Base-by-base conservation (phyloP, 306 rosid species). In the Casuarina equisetifolia region DNA sequence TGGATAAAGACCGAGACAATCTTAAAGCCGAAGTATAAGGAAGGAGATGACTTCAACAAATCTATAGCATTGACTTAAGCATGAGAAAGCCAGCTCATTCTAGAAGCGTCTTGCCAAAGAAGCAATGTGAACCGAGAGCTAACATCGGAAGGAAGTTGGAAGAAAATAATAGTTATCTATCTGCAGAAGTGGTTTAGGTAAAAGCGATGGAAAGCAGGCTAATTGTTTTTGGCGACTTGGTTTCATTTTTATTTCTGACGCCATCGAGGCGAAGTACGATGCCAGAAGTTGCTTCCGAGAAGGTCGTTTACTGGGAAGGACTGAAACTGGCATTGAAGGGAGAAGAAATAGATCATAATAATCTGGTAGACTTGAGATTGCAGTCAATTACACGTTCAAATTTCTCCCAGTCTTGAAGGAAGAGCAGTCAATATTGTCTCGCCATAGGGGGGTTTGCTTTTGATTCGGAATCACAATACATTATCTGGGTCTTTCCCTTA, bases 111-210 rank as follows among this genome's bases (percentile, higher is more conserved):
- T 42, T 42, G 50, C 5, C 11, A 20, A 36, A 25, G 13, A 40
- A 67, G 52, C n/a, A 42, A 20, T 42, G 50, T 77, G 46, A 40
- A 46, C 46, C 49, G 4, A 70, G 68, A 59, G 52, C 53, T 74
- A 59, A 51, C 9, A 66, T 82, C 74, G 68, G 40, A 73, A 4
- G 66, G 38, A 42, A 55, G 73, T 54, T 25, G 50, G 61, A 76
- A 50, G 61, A 73, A 39, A 36, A 38, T 49, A 19, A 63, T 52
- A 36, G 6, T 16, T 9, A 9, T 48, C 43, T 46, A 16, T 6
- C 5, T 35, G 39, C 19, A 51, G n/a, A 70, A 40, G 79, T 74
- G 89, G 81, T 42, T 61, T 70, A 70, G 87, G 79, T 86, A 68
- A 70, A 76, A 48, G 16, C 49, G 62, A 46, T 25, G 74, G 6